phyloP scores from a whole-genome alignment of 2,329 filamentous ascomycete species.

The Aureobasidium uvarum region DNA sequence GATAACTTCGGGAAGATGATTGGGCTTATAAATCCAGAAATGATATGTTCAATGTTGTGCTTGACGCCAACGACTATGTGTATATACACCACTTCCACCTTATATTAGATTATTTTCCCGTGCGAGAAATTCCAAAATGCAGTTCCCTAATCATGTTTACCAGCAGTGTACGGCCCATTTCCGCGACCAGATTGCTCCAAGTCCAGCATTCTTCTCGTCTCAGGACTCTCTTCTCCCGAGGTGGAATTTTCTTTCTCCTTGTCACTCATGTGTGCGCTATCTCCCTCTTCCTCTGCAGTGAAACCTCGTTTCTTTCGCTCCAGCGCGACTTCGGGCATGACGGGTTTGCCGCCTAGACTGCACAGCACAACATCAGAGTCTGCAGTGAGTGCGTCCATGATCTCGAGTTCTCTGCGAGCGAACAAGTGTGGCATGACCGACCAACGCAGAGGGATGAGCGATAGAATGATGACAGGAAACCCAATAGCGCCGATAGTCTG shows the following conservation, averaged over 20 bases:
- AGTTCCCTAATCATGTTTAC: conserved; percentile 8
- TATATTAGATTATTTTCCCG: not conserved
- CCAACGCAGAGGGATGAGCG: conserved; percentile 56
- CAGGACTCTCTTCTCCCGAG: conserved; percentile 44
- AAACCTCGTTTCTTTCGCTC: conserved; percentile 31
- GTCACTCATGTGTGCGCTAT: conserved; percentile 42
- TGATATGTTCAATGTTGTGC: too few species aligned
- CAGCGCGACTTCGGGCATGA: conserved; percentile 39
- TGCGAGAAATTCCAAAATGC: not conserved
- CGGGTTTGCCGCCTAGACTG: conserved; percentile 52
- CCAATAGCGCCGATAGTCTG: conserved; percentile 61
- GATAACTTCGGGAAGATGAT: too few species aligned
- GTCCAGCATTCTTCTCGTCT: conserved; percentile 29
- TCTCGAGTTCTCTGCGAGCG: conserved; percentile 47
- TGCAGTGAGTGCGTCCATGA: conserved; percentile 56
- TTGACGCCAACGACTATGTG: not conserved
- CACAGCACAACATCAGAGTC: conserved; percentile 55
- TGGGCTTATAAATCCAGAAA: too few species aligned
- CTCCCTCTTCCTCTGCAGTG: conserved; percentile 32
- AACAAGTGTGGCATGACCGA: conserved; percentile 54
- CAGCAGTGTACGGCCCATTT: not conserved
- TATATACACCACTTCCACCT: not conserved
- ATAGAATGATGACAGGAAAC: conserved; percentile 58
- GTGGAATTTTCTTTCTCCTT: conserved; percentile 43
- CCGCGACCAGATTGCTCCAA: conserved; percentile 5